Evolutionary conservation across 2,329 filamentous ascomycete genomes (phyloP).

Genomic region (Hypoxylon sp.): DNA sequence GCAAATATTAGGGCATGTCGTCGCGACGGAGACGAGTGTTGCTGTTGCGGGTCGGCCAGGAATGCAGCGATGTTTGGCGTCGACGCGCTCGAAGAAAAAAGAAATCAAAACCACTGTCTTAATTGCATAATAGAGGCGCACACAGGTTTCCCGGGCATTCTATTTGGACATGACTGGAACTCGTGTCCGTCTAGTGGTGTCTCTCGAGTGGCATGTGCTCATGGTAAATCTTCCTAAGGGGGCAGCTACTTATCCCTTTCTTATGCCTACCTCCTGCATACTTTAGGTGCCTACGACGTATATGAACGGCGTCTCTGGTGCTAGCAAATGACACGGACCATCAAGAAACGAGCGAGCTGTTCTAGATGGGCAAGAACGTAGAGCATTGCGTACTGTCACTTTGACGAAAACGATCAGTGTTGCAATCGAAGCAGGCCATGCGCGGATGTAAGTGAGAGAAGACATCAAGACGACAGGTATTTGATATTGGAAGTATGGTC

Average conservation of each 20-base stretch:
- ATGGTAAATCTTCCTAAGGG: not conserved
- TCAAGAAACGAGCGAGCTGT: not conserved
- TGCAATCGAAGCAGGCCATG: no score
- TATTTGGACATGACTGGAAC: not conserved
- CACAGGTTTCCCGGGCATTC: not conserved
- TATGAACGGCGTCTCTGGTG: no score
- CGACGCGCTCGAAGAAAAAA: not conserved
- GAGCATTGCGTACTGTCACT: no score
- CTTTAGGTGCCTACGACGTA: not conserved
- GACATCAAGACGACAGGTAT: no score
- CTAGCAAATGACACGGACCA: not conserved
- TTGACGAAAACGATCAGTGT: no score
- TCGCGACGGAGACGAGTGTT: not conserved
- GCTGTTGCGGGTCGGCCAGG: not conserved
- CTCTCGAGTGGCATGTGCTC: no score
- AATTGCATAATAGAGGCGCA: not conserved
- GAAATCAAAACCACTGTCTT: not conserved
- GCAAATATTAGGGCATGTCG: not conserved
- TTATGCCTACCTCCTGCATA: not conserved
- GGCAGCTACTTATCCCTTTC: not conserved
- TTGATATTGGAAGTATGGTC: not conserved
- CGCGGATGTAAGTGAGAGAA: no score
- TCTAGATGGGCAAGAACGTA: no score
- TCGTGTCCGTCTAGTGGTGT: no score
- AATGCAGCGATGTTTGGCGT: not conserved